These are phyloP conservation scores for Trichoderma endophyticum DNA, from an alignment of 2,329 filamentous ascomycete genomes.

Conservation along the genomic window DNA sequence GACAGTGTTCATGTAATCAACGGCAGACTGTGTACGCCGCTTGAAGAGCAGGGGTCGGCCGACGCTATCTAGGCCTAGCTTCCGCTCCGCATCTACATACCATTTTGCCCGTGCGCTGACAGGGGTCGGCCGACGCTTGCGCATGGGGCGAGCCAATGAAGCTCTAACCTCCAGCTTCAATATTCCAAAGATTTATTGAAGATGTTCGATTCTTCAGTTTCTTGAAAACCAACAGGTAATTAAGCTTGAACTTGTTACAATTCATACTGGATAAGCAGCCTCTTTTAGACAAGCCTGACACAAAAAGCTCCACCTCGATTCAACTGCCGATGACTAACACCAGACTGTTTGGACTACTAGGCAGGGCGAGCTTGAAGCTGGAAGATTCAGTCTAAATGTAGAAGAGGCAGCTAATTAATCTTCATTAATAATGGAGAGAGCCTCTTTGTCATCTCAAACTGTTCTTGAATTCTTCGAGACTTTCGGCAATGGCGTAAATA, in stretches of 20 bases:
- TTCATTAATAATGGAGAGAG: not conserved
- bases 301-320: not conserved
- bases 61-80: not conserved
- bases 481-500: not conserved
- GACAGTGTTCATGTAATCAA: not conserved
- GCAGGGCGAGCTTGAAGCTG: not conserved
- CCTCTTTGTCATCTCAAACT: not conserved
- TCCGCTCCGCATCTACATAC: not conserved
- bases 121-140: slow-evolving; percentile 4
- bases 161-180: too few relatives aligned
- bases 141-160: not conserved
- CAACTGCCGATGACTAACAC: not conserved
- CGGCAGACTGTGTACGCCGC: not conserved
- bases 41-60: slow-evolving; percentile 1
- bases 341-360: not conserved
- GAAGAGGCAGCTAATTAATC: not conserved
- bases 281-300: not conserved
- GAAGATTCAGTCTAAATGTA: not conserved
- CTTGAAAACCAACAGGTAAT: not conserved
- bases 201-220: not conserved
- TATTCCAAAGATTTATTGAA: not conserved
- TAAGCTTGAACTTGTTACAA: not conserved
- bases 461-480: not conserved
- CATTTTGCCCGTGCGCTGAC: not conserved
- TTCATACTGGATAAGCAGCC: not conserved